phyloP scores from a whole-genome alignment of 495 filamentous ascomycete genomes.

The Xylaria nigripes region DNA sequence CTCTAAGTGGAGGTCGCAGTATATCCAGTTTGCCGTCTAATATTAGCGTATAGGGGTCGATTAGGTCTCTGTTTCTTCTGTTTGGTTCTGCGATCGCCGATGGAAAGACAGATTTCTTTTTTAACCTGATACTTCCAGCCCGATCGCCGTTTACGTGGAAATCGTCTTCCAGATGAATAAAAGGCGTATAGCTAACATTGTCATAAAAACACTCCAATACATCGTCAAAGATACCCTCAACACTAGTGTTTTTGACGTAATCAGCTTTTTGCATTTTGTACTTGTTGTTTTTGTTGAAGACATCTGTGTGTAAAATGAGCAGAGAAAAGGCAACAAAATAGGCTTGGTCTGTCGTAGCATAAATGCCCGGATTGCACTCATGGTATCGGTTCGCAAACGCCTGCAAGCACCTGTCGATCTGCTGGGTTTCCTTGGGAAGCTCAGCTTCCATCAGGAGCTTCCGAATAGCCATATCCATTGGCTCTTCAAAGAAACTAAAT shows the following conservation, averaged over 20 bases:
- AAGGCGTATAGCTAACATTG: constrained; percentile 95
- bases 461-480: constrained; percentile 93
- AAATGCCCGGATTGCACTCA: constrained; percentile 97
- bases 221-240: constrained; percentile 83
- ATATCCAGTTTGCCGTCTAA: constrained; percentile 78
- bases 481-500: constrained; percentile 90
- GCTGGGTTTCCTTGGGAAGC: constrained; percentile 92
- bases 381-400: constrained; percentile 95
- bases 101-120: constrained; percentile 65
- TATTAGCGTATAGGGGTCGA: constrained; percentile 92
- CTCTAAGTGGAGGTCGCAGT: constrained; percentile 74
- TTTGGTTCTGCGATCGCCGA: constrained; percentile 56
- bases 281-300: constrained; percentile 99
- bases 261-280: constrained; percentile 96
- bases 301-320: constrained; percentile 91
- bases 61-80: constrained; percentile 65
- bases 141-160: constrained; percentile 70
- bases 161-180: constrained; percentile 93
- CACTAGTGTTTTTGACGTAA: constrained; percentile 88
- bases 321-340: constrained; percentile 98
- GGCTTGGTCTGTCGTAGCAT: constrained; percentile 82
- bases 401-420: constrained; percentile 90
- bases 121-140: constrained; percentile 57
- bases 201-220: constrained; percentile 95
- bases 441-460: constrained; percentile 97